Base-by-base conservation (phyloP, 495 filamentous ascomycete genomes). In the Viridothelium virens region DNA sequence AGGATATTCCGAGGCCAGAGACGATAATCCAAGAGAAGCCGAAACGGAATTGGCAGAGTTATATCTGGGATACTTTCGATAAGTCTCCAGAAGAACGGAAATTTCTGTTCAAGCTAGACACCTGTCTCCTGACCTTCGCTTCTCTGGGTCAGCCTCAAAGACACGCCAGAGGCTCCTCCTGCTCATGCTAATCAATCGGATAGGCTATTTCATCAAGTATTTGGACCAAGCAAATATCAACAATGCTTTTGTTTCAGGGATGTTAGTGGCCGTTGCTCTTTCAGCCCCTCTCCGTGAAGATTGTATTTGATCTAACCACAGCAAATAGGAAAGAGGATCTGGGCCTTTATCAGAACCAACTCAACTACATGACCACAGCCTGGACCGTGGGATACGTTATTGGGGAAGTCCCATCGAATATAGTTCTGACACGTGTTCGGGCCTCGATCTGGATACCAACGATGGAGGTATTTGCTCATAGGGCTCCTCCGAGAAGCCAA, bases 301-400 rank as follows among this genome's bases (percentile, higher is more conserved):
- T 18, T 25, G 25, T 16, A 46, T 7, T 46, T 61, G 16, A 16
- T 44, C 44, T 66, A 67, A 36, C 10, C 36, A 9, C 34, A 3
- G 5, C 39, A 31, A 18, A 39, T 46, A 73, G 66, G 71, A 70
- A 74, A 65, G 66, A 74, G 64, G 68, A 72, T 47, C 65, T 72
- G 9, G 61, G 63, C 5, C 61, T 74, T 7, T 70, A 70, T 39
- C 31, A 62, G 18, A 72, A 72, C 59, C 62, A 74, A 44, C 67
- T 72, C 31, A 74, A 72, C 47, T 72, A 74, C 66, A 69, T 72
- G 67, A 63, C 67, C 56, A 80, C 82, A 2, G 79, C 75, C 63
- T 89, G 83, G 81, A 88, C 85, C 0, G 80, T 86, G 16, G 86
- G 86, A 14, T 85, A 87, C 67, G 81, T 88, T 2, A 77, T 87